Base-by-base conservation (phyloP, 148 eudicot genomes). In the Fagopyrum homotropicum region DNA sequence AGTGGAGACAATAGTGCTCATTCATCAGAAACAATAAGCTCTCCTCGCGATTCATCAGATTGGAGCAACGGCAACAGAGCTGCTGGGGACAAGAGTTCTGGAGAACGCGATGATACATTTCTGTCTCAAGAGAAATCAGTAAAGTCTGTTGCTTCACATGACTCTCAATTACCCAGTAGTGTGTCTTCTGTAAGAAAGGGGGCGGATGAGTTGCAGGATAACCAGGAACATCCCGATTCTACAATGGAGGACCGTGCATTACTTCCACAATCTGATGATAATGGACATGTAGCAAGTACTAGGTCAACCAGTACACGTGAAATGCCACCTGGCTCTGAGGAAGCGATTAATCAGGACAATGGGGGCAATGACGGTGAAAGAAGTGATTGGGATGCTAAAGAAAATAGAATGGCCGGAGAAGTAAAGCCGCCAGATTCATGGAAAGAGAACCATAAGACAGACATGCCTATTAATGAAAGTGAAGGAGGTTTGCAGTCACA, bases 161-260 rank as follows among this genome's bases (percentile, higher is more conserved):
- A 66, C 35, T 43, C 71, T 9, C 46, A 66, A 15, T 66, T 46
- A 14, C 14, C 46, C 71, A 64, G 10, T 7, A 66, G 46, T 26
- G 44, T 29, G 69, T 60, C 84, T 73, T 78, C 74, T 56, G 63
- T 57, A 54, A 75, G 69, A 45, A 75, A 81, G 73, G 78, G 50
- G 70, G 54, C 30, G 7, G 70, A 43, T 71, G 87, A 82, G 43
- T 30, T 74, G 44, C 80, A 40, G 54, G 72, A 72, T 71, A 50
- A 48, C 61, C 45, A 40, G 73, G 85, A 86, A 35, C 74, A 49
- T 80, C 75, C 63, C 73, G 84, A 71, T 7, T 61, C 72, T 26
- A 73, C 85, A 19, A 81, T 55, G 78, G 85, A 77, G 78, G 70
- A 64, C 52, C 57, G n/a, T 79, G 77, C 73, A 61, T 79, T 83